These are phyloP conservation scores for Filobasidium wieringae DNA, from an alignment of 768 basidiomycete species.

Conservation along the genomic window DNA sequence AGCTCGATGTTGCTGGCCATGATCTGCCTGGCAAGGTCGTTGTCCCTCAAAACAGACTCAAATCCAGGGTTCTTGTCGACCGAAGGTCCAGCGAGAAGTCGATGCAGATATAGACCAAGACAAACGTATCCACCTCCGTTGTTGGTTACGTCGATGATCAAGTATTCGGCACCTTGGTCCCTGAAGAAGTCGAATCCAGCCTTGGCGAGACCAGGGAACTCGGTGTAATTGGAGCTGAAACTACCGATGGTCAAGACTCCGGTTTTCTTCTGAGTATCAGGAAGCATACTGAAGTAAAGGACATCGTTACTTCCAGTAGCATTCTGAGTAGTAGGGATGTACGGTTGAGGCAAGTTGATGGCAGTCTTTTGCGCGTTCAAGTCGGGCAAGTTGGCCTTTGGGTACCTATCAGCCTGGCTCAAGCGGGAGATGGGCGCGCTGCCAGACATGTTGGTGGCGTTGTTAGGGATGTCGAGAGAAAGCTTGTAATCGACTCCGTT, in stretches of 20 bases:
- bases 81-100: conserved; percentile 46
- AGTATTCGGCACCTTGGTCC: conserved; percentile 46
- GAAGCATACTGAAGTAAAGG: conserved; percentile 46
- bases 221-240: conserved; percentile 46
- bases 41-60: conserved; percentile 48
- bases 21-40: conserved; percentile 52
- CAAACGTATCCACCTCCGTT: conserved; percentile 59
- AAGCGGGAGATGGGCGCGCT: conserved; percentile 36
- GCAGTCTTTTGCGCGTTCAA: conserved; percentile 40
- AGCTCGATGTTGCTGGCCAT: conserved; percentile 45
- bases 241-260: conserved; percentile 40
- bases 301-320: conserved; percentile 46
- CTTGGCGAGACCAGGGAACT: conserved; percentile 45
- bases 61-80: conserved; percentile 40
- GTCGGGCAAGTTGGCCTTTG: conserved; percentile 42
- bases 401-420: conserved; percentile 7
- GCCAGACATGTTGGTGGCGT: conserved; percentile 20
- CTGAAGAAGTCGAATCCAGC: too few relatives aligned
- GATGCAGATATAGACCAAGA: conserved; percentile 42
- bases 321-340: conserved; percentile 44
- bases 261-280: conserved; percentile 52
- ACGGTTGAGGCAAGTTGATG: conserved; percentile 45
- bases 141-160: conserved; percentile 52
- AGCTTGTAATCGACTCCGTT: conserved; percentile 47
- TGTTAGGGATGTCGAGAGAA: conserved; percentile 1